Evolutionary conservation across 495 filamentous ascomycete species (phyloP).

Genomic region (Aspergillus homomorphus): DNA sequence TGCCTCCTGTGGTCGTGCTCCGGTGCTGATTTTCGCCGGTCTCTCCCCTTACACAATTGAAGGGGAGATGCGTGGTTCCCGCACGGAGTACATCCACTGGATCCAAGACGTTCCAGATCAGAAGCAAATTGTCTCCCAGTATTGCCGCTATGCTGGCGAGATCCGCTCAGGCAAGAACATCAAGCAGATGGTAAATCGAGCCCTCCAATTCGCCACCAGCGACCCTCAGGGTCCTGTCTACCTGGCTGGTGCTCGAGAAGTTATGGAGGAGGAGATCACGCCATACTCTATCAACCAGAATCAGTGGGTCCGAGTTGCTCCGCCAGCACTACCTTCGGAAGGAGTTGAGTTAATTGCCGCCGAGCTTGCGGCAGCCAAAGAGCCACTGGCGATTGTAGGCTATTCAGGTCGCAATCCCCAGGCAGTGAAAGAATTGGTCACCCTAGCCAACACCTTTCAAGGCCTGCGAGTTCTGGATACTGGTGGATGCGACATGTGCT

Average conservation of each 20-base stretch:
- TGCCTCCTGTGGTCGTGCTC: slow-evolving; percentile 78
- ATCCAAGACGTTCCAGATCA: slow-evolving; percentile 96
- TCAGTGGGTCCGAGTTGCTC: slow-evolving; percentile 71
- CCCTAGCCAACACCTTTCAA: slow-evolving; percentile 71
- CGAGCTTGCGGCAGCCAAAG: slow-evolving; percentile 67
- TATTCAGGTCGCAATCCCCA: slow-evolving; percentile 75
- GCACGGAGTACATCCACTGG: slow-evolving; percentile 97
- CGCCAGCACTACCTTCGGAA: slow-evolving; percentile 65
- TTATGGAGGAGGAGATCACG: slow-evolving; percentile 88
- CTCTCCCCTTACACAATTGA: slow-evolving; percentile 87
- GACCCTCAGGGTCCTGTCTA: slow-evolving; percentile 87
- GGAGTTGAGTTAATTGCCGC: slow-evolving; percentile 67
- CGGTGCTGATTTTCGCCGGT: slow-evolving; percentile 88
- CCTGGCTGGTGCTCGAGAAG: slow-evolving; percentile 76
- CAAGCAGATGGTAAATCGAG: slow-evolving; percentile 93
- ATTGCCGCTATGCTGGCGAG: slow-evolving; percentile 89
- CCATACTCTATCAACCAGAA: slow-evolving; percentile 73
- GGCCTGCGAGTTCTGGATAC: slow-evolving; percentile 85
- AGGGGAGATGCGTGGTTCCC: slow-evolving; percentile 81
- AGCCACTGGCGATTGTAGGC: slow-evolving; percentile 78
- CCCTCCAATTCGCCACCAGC: slow-evolving; percentile 78
- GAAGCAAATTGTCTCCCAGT: slow-evolving; percentile 85
- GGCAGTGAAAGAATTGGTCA: slow-evolving; percentile 69
- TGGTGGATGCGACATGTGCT: slow-evolving; percentile 92
- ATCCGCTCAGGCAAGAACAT: slow-evolving; percentile 90